Evolutionary conservation across 495 filamentous ascomycete genomes (phyloP).

Genomic region (Neurospora africana): DNA sequence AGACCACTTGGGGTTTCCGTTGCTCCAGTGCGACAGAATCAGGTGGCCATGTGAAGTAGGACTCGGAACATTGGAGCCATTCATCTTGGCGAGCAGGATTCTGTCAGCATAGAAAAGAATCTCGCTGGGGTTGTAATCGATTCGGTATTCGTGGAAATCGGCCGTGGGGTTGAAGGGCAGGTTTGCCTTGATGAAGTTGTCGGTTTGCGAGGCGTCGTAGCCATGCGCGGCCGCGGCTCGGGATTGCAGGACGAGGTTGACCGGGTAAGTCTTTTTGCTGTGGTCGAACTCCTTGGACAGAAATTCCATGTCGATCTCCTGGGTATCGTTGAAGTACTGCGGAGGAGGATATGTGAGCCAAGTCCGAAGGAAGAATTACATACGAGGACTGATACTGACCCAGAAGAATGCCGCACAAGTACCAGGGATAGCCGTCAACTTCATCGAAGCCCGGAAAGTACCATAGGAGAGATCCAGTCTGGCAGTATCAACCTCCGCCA

Average conservation of each 20-base stretch:
- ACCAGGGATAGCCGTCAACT: slow-evolving; percentile 44
- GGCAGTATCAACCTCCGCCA: slow-evolving; percentile 48
- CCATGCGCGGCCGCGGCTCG: slow-evolving; percentile 40
- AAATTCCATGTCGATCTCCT: slow-evolving; percentile 74
- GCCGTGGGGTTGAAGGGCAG: slow-evolving; percentile 52
- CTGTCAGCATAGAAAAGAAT: slow-evolving; percentile 60
- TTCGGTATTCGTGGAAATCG: slow-evolving; percentile 63
- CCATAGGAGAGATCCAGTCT: slow-evolving; percentile 54
- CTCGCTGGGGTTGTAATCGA: slow-evolving; percentile 53
- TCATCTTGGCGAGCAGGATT: slow-evolving; percentile 42
- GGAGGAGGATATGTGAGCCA: background rate
- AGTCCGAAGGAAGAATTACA: background rate
- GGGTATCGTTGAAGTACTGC: slow-evolving; percentile 64
- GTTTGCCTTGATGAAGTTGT: slow-evolving; percentile 40
- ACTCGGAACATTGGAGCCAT: slow-evolving; percentile 42
- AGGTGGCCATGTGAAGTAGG: slow-evolving; percentile 51
- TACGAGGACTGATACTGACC: slow-evolving; percentile 31
- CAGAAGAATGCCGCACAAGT: slow-evolving; percentile 74
- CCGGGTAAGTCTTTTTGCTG: slow-evolving; percentile 35
- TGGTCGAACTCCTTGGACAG: slow-evolving; percentile 49
- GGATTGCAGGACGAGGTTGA: slow-evolving; percentile 67
- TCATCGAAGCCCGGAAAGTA: slow-evolving; percentile 56
- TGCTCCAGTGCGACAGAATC: slow-evolving; percentile 67
- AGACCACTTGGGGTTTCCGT: slow-evolving; percentile 59
- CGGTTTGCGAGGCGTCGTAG: slow-evolving; percentile 46